Conservation (phyloP, 164 flowering plant species). For the Litsea cubeba region DNA sequence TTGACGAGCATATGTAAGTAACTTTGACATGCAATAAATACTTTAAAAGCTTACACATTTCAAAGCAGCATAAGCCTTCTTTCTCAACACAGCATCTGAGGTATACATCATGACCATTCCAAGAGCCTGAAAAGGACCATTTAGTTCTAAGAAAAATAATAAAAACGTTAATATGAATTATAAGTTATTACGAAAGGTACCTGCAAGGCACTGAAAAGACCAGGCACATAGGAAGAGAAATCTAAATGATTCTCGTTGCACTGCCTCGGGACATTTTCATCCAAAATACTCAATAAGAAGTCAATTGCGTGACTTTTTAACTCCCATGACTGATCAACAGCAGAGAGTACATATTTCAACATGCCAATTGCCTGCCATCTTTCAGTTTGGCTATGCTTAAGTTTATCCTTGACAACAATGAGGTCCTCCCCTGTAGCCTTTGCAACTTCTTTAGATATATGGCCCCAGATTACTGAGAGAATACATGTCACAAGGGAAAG, state of each 20-base stretch:
- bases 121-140: constrained; percentile 52
- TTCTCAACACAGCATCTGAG: constrained; percentile 47
- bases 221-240: constrained; percentile 38
- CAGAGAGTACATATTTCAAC: constrained; percentile 51
- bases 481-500: constrained; percentile 6
- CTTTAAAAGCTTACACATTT: constrained; percentile 45
- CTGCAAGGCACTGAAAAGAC: constrained; percentile 63
- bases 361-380: constrained; percentile 79
- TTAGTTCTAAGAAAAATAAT: not conserved
- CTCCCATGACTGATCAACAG: constrained; percentile 50
- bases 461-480: constrained; percentile 73
- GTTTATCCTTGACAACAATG: constrained; percentile 36
- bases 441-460: constrained; percentile 48
- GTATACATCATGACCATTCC: constrained; percentile 57
- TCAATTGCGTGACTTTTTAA: constrained; percentile 55
- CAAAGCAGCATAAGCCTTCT: constrained; percentile 56
- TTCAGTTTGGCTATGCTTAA: constrained; percentile 39
- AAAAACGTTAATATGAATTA: not conserved
- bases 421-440: constrained; percentile 51
- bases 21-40: not conserved
- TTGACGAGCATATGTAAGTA: not conserved
- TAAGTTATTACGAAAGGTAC: constrained; percentile 27
- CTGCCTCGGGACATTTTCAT: constrained; percentile 22
- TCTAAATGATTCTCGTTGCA: constrained; percentile 30
- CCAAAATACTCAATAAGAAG: constrained; percentile 52